Conservation (phyloP, 805 yeast species). For the Candida argentea region DNA sequence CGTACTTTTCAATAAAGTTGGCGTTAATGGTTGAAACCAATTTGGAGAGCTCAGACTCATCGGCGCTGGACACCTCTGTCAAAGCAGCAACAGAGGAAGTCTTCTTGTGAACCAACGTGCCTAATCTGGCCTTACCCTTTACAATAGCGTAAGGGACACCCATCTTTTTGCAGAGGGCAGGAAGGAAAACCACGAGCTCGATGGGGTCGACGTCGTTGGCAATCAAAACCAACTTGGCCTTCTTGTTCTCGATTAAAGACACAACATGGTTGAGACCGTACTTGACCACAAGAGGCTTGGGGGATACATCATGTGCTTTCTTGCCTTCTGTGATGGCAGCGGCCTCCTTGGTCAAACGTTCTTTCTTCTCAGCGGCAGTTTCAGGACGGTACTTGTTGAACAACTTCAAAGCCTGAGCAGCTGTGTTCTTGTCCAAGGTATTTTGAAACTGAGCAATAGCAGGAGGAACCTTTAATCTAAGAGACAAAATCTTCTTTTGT, state of each 20-base stretch:
- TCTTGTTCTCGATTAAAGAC: slow-evolving; percentile 93
- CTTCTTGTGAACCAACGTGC: slow-evolving; percentile 82
- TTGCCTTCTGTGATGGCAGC: slow-evolving; percentile 98
- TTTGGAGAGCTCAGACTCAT: slow-evolving; percentile 89
- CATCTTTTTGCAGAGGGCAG: slow-evolving; percentile 98
- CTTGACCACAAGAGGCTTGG: slow-evolving; percentile 94
- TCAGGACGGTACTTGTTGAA: slow-evolving; percentile 99
- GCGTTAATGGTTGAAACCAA: slow-evolving; percentile 87
- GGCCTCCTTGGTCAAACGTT: slow-evolving; percentile 97
- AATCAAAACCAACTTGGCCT: slow-evolving; percentile 92
- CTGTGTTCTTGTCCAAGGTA: slow-evolving; percentile 97
- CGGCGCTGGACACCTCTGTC: slow-evolving; percentile 90
- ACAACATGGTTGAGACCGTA: slow-evolving; percentile 99
- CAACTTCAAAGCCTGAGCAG: slow-evolving; percentile 92
- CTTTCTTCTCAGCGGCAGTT: slow-evolving; percentile 95
- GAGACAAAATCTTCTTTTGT: slow-evolving; percentile 91
- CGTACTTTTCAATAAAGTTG: slow-evolving; percentile 89
- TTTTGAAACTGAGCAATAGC: slow-evolving; percentile 94
- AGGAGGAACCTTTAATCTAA: slow-evolving; percentile 99
- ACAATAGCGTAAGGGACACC: slow-evolving; percentile 71
- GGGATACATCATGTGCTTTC: slow-evolving; percentile 91
- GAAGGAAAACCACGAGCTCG: slow-evolving; percentile 93
- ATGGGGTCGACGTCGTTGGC: slow-evolving; percentile 99
- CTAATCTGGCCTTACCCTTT: slow-evolving; percentile 38
- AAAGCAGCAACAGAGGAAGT: slow-evolving; percentile 95